Conservation (phyloP, 1,284 basidiomycete species). For the Ganoderma multipileum region DNA sequence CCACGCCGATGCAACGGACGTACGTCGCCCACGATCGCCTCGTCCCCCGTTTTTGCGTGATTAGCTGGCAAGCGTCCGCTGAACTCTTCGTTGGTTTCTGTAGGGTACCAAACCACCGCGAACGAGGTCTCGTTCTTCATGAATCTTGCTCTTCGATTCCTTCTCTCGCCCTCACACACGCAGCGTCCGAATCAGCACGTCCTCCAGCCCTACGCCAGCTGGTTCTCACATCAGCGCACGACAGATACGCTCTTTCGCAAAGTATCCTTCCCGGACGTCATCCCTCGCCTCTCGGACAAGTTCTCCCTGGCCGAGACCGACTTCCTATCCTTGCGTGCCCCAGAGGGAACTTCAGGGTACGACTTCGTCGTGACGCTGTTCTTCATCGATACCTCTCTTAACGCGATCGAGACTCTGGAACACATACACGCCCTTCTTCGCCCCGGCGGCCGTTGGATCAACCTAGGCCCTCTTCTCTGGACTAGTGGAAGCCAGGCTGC, state of each 20-base stretch:
- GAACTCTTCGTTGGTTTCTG: background rate
- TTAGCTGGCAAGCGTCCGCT: background rate
- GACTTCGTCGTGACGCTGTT: slow-evolving; percentile 70
- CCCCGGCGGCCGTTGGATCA: slow-evolving; percentile 70
- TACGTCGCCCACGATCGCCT: background rate
- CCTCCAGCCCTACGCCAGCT: slow-evolving; percentile 65
- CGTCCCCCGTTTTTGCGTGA: background rate
- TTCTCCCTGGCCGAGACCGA: slow-evolving; percentile 58
- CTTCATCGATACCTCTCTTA: slow-evolving; percentile 74
- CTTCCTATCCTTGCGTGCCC: slow-evolving; percentile 52
- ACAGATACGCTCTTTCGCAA: slow-evolving; percentile 55
- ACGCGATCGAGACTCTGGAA: slow-evolving; percentile 59
- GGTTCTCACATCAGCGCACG: slow-evolving; percentile 72
- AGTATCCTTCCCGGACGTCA: slow-evolving; percentile 62
- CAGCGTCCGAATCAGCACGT: slow-evolving; percentile 50
- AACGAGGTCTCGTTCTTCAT: slow-evolving; percentile 71
- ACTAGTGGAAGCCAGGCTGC: slow-evolving; percentile 58
- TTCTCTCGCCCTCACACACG: slow-evolving; percentile 56
- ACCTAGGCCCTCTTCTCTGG: slow-evolving; percentile 72
- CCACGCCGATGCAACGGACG: no score
- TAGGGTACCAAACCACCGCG: slow-evolving; percentile 62
- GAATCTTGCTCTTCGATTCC: slow-evolving; percentile 63
- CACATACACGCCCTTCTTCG: slow-evolving; percentile 60
- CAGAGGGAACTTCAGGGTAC: slow-evolving; percentile 42
- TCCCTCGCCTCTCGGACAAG: slow-evolving; percentile 51